Base-by-base conservation (phyloP, 148 eudicot species). In the Rhododendron mucronatum region DNA sequence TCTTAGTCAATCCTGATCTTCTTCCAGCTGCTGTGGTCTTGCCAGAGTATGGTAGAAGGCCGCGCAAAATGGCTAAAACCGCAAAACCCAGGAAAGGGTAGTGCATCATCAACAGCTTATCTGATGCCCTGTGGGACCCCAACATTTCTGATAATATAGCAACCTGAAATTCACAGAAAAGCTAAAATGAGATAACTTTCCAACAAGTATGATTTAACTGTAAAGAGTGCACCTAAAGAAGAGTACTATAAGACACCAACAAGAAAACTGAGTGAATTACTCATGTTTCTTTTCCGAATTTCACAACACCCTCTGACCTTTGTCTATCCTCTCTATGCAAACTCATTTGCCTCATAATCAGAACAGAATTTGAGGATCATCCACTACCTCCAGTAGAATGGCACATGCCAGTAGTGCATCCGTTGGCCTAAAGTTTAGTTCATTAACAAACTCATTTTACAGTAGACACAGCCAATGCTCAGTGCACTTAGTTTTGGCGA, bases 61-160 rank as follows among this genome's bases (percentile, higher is more conserved):
- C 98, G 45, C 98, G 94, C 55, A 95, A 79, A 48, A 91, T 75
- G 37, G 97, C 93, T 82, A 95, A 84, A 83, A 89, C 37, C 18
- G 94, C 93, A n/a, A 93, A 85, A 47, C 94, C 95, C 85, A 94
- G 14, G 83, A 95, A 94, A 10, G 97, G 98, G 80, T n/a, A 65
- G 89, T 95, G 92, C 78, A 95, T 76, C 93, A 86, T 94, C 83
- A 90, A 48, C 86, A 94, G 82, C 88, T 89, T 85, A 7, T 94
- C 95, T 57, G 97, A 90, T 83, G 96, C 93, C 86, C 80, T 93
- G 35, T 86, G 81, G 5, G 98, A 94, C 23, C 85, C 76, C 18
- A 80, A 37, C 82, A 95, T 37, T 83, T 95, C 98, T 5, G 91
- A 81, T 59, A 94, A 83, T 86, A 95, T 89, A n/a, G 95, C 97